Conservation (phyloP, 129 eudicot species). For the Flaveria trinervia region DNA sequence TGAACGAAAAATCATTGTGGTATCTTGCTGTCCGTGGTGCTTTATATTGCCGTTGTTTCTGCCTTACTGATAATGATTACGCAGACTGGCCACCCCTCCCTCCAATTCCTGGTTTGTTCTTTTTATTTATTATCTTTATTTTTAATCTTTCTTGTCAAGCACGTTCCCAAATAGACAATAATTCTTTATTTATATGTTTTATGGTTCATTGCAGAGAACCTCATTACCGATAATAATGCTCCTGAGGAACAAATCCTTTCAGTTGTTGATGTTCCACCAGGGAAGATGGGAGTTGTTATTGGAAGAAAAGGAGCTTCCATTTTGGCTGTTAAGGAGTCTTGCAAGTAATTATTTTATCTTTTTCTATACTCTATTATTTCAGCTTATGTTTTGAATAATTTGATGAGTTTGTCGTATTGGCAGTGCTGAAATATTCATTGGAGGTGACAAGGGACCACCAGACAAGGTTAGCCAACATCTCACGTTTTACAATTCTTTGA, state of each 20-base stretch:
- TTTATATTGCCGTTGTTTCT: conserved; percentile 87
- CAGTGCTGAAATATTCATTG: conserved; percentile 92
- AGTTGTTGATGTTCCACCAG: conserved; percentile 86
- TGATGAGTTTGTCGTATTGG: conserved; percentile 22
- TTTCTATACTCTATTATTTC: not conserved
- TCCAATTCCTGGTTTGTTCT: conserved; percentile 64
- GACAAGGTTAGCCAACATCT: conserved; percentile 73
- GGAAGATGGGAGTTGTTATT: conserved; percentile 91
- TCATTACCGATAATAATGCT: conserved; percentile 42
- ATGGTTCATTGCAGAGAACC: conserved; percentile 44
- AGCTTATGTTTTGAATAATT: conserved; percentile 9
- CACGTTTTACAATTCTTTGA: not conserved
- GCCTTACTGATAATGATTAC: conserved; percentile 57
- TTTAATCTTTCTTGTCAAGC: conserved; percentile 3
- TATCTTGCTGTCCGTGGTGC: conserved; percentile 88
- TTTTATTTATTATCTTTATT: not conserved
- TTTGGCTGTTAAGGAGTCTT: conserved; percentile 78
- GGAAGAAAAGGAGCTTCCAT: conserved; percentile 87
- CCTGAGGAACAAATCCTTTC: conserved; percentile 74
- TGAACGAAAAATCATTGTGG: conserved; percentile 80
- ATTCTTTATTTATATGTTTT: not conserved
- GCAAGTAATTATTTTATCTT: conserved; percentile 53
- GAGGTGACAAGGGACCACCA: conserved; percentile 92
- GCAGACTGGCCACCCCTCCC: conserved; percentile 93
- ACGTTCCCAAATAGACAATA: not conserved